Conservation (phyloP, 208 protist genomes). For the Acanthamoeba healyi region DNA sequence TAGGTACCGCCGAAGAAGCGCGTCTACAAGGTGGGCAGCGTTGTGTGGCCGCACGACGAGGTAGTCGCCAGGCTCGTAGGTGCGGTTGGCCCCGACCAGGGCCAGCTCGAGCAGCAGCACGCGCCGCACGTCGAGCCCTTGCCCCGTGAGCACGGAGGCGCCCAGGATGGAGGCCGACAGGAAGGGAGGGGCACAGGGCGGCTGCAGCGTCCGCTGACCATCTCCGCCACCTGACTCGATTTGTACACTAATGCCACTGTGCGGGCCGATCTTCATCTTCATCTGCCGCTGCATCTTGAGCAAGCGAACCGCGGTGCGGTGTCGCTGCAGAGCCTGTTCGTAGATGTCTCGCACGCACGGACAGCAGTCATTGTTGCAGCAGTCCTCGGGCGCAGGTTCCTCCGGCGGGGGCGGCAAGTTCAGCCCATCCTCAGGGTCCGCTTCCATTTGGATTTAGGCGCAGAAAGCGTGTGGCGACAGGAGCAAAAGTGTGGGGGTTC, state of each 20-base stretch:
- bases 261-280: constrained; percentile 11
- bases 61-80: constrained; percentile 59
- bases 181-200: not conserved
- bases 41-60: not conserved
- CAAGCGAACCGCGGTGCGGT: not conserved
- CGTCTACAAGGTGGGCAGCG: not conserved
- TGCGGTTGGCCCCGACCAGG: not conserved
- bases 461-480: too few species aligned
- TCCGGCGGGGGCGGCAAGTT: not conserved
- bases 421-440: not conserved
- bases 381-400: constrained; percentile 29
- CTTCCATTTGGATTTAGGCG: not conserved
- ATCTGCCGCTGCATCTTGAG: constrained; percentile 28
- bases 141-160: not conserved
- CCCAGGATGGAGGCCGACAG: constrained; percentile 19
- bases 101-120: constrained; percentile 39
- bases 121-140: constrained; percentile 1
- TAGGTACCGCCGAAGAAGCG: not conserved
- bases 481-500: too few species aligned
- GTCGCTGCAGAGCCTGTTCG: constrained; percentile 5
- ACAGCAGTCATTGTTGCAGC: constrained; percentile 27
- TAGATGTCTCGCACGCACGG: constrained; percentile 40
- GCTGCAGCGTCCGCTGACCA: too few species aligned
- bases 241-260: not conserved
- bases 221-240: too few species aligned